Conservation (phyloP, 192 early-diverging fungal species). For the Entomortierella parvispora region DNA sequence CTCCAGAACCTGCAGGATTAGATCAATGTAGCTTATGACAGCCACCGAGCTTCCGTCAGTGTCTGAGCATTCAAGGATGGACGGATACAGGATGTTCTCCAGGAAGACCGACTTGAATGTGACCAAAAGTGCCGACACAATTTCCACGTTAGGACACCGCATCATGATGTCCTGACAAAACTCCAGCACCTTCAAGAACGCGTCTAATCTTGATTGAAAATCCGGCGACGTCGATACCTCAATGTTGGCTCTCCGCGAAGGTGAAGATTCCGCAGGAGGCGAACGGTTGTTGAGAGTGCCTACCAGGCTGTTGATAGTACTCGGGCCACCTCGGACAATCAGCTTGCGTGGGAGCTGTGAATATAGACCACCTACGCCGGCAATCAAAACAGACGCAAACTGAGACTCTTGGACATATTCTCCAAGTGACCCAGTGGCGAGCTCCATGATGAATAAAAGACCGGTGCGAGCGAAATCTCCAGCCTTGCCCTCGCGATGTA, state of each 20-base stretch:
- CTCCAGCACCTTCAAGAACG: constrained; percentile 72
- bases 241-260: constrained; percentile 48
- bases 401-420: constrained; percentile 85
- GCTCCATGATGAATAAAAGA: constrained; percentile 85
- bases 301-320: constrained; percentile 51
- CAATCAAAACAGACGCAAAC: constrained; percentile 84
- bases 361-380: constrained; percentile 89
- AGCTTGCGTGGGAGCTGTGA: constrained; percentile 88
- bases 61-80: constrained; percentile 87
- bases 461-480: constrained; percentile 91
- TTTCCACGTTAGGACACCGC: constrained; percentile 74
- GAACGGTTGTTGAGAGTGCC: constrained; percentile 54
- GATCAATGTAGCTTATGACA: constrained; percentile 88
- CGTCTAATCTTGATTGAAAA: constrained; percentile 75
- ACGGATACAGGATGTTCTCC: constrained; percentile 87
- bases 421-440: constrained; percentile 79
- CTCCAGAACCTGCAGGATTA: constrained; percentile 80
- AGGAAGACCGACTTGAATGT: constrained; percentile 84
- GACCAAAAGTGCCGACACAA: constrained; percentile 65
- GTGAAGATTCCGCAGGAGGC: constrained; percentile 40
- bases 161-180: constrained; percentile 80
- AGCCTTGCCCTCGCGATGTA: constrained; percentile 88
- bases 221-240: constrained; percentile 66
- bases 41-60: constrained; percentile 91
- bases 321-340: constrained; percentile 62